Evolutionary conservation across 2,329 filamentous ascomycete genomes (phyloP).

Genomic region (Tolypocladium sp.): DNA sequence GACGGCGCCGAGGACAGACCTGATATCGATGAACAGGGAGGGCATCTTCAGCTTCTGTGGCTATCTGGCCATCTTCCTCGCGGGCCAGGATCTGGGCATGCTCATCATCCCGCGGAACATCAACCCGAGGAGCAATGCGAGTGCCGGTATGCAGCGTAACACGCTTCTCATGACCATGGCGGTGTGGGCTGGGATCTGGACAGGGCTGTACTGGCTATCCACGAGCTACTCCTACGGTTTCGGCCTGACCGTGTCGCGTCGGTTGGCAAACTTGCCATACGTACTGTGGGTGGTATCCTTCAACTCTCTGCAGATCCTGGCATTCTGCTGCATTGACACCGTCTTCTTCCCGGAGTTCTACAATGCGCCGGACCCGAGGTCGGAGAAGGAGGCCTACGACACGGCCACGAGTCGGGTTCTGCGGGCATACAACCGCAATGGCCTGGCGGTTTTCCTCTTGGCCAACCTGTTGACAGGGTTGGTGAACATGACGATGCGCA

Average conservation of each 20-base stretch:
- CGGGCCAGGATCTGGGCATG: constrained; percentile 77
- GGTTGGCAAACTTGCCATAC: constrained; percentile 88
- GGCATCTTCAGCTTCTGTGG: constrained; percentile 92
- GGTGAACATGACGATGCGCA: constrained; percentile 81
- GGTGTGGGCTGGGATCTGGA: constrained; percentile 60
- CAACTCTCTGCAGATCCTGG: constrained; percentile 73
- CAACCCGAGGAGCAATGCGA: constrained; percentile 30
- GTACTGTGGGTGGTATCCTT: constrained; percentile 88
- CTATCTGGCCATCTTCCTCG: constrained; percentile 90
- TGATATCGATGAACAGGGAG: constrained; percentile 86
- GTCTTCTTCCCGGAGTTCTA: constrained; percentile 68
- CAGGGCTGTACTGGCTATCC: constrained; percentile 56
- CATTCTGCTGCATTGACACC: constrained; percentile 71
- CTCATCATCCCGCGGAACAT: constrained; percentile 59
- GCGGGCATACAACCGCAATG: constrained; percentile 79
- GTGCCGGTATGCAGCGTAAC: constrained; percentile 38
- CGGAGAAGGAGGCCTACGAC: constrained; percentile 55
- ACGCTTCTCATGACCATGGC: constrained; percentile 55
- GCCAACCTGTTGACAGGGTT: constrained; percentile 85
- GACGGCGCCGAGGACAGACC: constrained; percentile 65
- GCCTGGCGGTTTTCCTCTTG: constrained; percentile 72
- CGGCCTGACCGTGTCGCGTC: constrained; percentile 70
- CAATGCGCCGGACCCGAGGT: constrained; percentile 40
- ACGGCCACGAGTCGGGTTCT: constrained; percentile 74
- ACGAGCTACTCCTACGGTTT: constrained; percentile 63